phyloP scores from a whole-genome alignment of 2,329 filamentous ascomycete genomes.

The Cryoendolithus antarcticus region DNA sequence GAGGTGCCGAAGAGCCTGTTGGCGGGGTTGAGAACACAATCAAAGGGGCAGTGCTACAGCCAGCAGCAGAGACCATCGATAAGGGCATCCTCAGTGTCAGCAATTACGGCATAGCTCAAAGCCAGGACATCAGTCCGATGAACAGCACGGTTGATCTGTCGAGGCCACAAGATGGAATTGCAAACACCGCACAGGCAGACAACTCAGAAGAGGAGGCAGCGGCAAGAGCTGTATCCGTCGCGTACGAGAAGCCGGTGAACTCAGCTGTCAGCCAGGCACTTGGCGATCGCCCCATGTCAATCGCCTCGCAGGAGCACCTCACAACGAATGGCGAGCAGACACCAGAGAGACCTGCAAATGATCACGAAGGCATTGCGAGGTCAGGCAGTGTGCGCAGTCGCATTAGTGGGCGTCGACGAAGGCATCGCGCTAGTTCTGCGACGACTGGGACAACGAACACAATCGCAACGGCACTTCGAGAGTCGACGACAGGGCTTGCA shows the following conservation, averaged over 20 bases:
- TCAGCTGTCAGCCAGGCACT: conserved; percentile 21
- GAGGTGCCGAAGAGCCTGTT: conserved; percentile 31
- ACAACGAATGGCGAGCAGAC: conserved; percentile 45
- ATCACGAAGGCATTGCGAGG: conserved; percentile 39
- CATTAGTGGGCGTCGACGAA: conserved; percentile 39
- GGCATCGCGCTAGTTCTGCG: conserved; percentile 71
- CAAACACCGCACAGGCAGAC: conserved; percentile 40
- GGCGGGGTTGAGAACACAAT: conserved; percentile 20
- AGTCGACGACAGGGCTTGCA: conserved; percentile 56
- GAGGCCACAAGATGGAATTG: conserved; percentile 32
- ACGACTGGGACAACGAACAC: conserved; percentile 49
- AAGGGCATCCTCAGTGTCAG: conserved; percentile 79
- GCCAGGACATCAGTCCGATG: conserved; percentile 39
- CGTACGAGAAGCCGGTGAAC: conserved; percentile 37
- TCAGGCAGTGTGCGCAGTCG: conserved; percentile 41
- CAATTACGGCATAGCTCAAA: conserved; percentile 63
- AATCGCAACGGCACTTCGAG: conserved; percentile 59
- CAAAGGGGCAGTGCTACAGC: conserved; percentile 27
- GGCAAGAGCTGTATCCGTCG: conserved; percentile 48
- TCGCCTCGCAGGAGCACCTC: conserved; percentile 25
- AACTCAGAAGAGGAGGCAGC: conserved; percentile 47
- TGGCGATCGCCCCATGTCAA: conserved; percentile 26
- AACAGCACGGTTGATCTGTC: conserved; percentile 46
- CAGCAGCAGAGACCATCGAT: conserved; percentile 75
- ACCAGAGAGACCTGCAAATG: conserved; percentile 53